Evolutionary conservation across 352 stramenopile species (phyloP).

Genomic region (Phytophthora europaea): DNA sequence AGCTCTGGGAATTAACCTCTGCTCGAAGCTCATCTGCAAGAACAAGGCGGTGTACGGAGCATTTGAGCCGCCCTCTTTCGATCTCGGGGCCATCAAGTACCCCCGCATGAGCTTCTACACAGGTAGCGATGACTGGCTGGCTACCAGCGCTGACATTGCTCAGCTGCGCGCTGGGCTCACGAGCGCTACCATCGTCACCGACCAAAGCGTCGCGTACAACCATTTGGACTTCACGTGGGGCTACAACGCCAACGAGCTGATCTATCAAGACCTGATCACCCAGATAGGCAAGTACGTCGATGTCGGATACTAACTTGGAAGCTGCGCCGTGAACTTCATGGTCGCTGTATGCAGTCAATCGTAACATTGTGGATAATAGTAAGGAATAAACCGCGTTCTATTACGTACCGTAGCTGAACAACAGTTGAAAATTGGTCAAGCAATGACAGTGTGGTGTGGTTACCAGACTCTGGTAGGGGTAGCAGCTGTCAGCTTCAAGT

Average conservation of each 20-base stretch:
- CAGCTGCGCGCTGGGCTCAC: slow-evolving; percentile 59
- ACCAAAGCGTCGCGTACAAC: slow-evolving; percentile 62
- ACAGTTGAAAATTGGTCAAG: background rate
- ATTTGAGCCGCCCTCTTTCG: slow-evolving; percentile 55
- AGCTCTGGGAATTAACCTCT: slow-evolving; percentile 48
- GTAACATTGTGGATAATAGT: background rate
- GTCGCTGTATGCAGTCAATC: background rate
- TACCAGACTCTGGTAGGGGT: too few relatives aligned
- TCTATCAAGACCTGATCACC: slow-evolving; percentile 66
- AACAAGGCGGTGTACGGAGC: slow-evolving; percentile 66
- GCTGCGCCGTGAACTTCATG: background rate
- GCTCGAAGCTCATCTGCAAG: slow-evolving; percentile 57
- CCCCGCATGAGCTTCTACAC: slow-evolving; percentile 64
- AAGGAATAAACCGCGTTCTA: background rate
- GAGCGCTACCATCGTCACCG: slow-evolving; percentile 57
- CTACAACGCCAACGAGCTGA: slow-evolving; percentile 59
- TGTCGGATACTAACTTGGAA: slow-evolving; percentile 48
- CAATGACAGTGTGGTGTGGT: too few relatives aligned
- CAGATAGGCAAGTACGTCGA: slow-evolving; percentile 69
- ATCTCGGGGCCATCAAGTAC: slow-evolving; percentile 58
- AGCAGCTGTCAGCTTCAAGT: too few relatives aligned
- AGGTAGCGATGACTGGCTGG: slow-evolving; percentile 62
- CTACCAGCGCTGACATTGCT: slow-evolving; percentile 50
- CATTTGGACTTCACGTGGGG: slow-evolving; percentile 82
- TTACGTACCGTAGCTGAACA: background rate